These are phyloP conservation scores for Brassica hybrid DNA, from an alignment of 441 rosid genomes.

Conservation along the genomic window DNA sequence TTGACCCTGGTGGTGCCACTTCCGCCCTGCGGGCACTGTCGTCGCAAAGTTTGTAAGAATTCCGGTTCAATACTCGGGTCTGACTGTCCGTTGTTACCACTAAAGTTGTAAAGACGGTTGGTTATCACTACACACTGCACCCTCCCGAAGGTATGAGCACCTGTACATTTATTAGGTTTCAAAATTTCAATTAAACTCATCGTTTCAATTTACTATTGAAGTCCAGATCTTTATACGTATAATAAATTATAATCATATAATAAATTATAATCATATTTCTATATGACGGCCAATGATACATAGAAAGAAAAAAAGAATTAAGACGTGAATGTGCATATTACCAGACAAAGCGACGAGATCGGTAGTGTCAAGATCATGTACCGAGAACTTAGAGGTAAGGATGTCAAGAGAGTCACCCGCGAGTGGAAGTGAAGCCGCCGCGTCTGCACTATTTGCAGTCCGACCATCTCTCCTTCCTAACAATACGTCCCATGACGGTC, in stretches of 20 bases:
- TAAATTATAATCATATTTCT: not conserved
- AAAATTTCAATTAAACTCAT: not conserved
- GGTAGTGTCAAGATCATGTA: slow-evolving; percentile 51
- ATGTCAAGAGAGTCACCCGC: slow-evolving; percentile 41
- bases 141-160: slow-evolving; percentile 61
- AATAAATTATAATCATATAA: not conserved
- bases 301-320: not conserved
- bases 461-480: slow-evolving; percentile 58
- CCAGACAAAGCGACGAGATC: slow-evolving; percentile 63
- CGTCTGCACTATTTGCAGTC: slow-evolving; percentile 43
- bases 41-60: slow-evolving; percentile 46
- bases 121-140: slow-evolving; percentile 57
- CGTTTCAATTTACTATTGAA: not conserved
- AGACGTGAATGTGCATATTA: slow-evolving; percentile 1
- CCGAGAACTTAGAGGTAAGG: slow-evolving; percentile 48
- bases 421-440: slow-evolving; percentile 45
- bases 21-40: slow-evolving; percentile 50
- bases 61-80: slow-evolving; percentile 48
- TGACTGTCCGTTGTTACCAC: slow-evolving; percentile 38
- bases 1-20: slow-evolving; percentile 38
- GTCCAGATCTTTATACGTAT: not conserved
- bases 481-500: slow-evolving; percentile 52
- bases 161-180: slow-evolving; percentile 29
- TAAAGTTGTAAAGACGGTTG: slow-evolving; percentile 55
- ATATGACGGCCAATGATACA: not conserved